Evolutionary conservation across 495 filamentous ascomycete species (phyloP).

Genomic region (Penicillium bialowiezense): DNA sequence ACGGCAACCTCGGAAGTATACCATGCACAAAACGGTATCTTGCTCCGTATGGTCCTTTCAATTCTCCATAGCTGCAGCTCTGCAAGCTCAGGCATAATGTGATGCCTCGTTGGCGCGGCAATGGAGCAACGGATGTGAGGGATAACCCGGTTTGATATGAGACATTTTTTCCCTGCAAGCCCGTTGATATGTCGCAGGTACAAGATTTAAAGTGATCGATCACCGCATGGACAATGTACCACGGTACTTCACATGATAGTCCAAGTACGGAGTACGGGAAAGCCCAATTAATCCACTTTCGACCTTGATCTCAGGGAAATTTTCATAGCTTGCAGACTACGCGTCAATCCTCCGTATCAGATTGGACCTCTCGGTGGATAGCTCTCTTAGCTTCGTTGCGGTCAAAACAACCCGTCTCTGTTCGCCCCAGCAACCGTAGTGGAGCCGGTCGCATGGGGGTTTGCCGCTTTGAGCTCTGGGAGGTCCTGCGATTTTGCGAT

Average conservation of each 20-base stretch:
- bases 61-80: neutral
- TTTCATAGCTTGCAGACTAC: neutral
- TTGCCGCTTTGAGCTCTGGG: slow-evolving; percentile 2
- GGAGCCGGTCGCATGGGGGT: slow-evolving; percentile 8
- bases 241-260: slow-evolving; percentile 9
- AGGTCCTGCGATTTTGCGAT: neutral
- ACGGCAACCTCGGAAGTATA: too few species aligned
- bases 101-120: neutral
- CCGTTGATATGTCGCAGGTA: slow-evolving; percentile 19
- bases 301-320: slow-evolving; percentile 1
- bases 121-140: slow-evolving; percentile 1
- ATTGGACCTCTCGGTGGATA: neutral
- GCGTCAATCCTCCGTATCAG: neutral
- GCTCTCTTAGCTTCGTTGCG: neutral
- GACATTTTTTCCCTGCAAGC: slow-evolving; percentile 22
- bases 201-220: slow-evolving; percentile 15
- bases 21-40: too few species aligned
- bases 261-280: slow-evolving; percentile 6
- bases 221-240: slow-evolving; percentile 26
- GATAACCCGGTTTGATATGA: slow-evolving; percentile 13
- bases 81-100: neutral
- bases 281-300: neutral
- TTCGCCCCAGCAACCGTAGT: slow-evolving; percentile 7
- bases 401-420: neutral
- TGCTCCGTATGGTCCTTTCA: too few species aligned